These are phyloP conservation scores for Penicillium psychrofluorescens DNA, from an alignment of 495 filamentous ascomycete genomes.

Conservation along the genomic window DNA sequence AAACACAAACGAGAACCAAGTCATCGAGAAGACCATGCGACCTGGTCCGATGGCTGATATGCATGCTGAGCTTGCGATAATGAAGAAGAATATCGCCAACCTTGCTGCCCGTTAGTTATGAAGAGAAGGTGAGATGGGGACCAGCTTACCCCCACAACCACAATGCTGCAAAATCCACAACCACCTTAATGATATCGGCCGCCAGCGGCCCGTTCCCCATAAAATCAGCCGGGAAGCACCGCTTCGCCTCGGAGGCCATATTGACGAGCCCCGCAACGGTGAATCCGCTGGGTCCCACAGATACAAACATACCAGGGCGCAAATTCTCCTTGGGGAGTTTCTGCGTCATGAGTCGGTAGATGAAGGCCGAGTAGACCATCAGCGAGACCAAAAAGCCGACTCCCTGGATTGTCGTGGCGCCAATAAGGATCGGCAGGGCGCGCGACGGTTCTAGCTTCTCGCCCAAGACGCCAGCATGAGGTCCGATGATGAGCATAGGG, in stretches of 20 bases:
- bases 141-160: conserved; percentile 68
- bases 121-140: not conserved
- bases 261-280: conserved; percentile 62
- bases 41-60: conserved; percentile 60
- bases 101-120: conserved; percentile 21
- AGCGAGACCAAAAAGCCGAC: conserved; percentile 79
- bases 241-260: conserved; percentile 43
- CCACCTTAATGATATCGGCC: conserved; percentile 47
- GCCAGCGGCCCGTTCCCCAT: conserved; percentile 52
- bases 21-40: conserved; percentile 74
- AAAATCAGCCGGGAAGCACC: conserved; percentile 44
- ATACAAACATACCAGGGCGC: conserved; percentile 80
- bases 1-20: conserved; percentile 83
- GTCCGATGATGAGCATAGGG: conserved; percentile 72
- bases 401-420: conserved; percentile 68
- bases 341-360: conserved; percentile 87
- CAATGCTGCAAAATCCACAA: conserved; percentile 54
- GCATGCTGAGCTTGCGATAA: conserved; percentile 69
- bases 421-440: conserved; percentile 59
- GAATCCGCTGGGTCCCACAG: conserved; percentile 72
- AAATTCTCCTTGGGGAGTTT: conserved; percentile 73
- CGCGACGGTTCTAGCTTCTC: conserved; percentile 33
- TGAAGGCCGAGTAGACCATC: conserved; percentile 80
- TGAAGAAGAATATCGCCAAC: conserved; percentile 79
- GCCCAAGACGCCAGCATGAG: conserved; percentile 63